Evolutionary conservation across 208 protist species (phyloP), one percentile per base, ranked within the genome.

Genomic region (Jaenimonas drosophilae): DNA sequence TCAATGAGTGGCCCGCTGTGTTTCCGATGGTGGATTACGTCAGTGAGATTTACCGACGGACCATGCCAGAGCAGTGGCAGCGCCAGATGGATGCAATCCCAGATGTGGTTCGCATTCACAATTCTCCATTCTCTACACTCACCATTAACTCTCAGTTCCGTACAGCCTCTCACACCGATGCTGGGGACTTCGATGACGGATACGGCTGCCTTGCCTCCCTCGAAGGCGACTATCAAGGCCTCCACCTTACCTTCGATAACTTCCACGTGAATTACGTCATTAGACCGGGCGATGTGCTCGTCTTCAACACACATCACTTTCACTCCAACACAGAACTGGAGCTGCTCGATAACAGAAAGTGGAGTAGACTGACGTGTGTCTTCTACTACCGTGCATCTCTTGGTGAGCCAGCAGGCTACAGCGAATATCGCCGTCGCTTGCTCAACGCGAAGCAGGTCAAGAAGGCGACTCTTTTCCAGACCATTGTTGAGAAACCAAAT

Each of bases 291-390:
- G 88, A 95, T 51, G 66, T 95, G 7, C 53, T 95, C 17, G 49
- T 95, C 34, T 95, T 95, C 51, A 75, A 95, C 41, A 87, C 88
- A n/a, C 88, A 95, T 65, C 71, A 84, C 60, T 91, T 83, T 34
- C 88, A 95, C 70, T 88, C 79, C 11, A 95, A 95, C 59, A 95
- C 84, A 17, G 83, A 95, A 54, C 49, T 76, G 19, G 83, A 95
- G 50, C n/a, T 40, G 24, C 37, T 55, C 41, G 43, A 74, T 37
- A 21, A 20, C n/a, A 50, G 48, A 16, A 42, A 61, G 16, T 95
- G 88, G 82, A 53, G 44, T 38, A 45, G 88, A 19, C 62, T 95
- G 5, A 86, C 81, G 1, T 93, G 88, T 54, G 88, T 95, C 2
- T 91, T 93, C 46, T 95, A 95, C 62, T 95, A 91, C 56, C 75